Evolutionary conservation across 129 eudicot species (phyloP).

Genomic region (Saussurea involucrata): DNA sequence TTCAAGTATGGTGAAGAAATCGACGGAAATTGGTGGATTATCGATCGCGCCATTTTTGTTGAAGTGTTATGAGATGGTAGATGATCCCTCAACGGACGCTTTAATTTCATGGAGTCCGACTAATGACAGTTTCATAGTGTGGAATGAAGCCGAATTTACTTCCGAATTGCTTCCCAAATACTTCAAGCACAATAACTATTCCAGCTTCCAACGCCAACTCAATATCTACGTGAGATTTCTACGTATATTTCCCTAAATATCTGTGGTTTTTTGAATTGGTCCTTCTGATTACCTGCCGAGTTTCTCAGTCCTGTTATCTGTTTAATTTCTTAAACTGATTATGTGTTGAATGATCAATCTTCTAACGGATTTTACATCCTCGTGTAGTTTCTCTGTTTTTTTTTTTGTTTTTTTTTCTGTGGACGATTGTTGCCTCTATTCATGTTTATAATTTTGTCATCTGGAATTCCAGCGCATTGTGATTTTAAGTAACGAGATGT

Average conservation of each 20-base stretch:
- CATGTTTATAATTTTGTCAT: neutral
- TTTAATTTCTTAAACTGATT: neutral
- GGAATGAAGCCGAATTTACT: slow-evolving; percentile 55
- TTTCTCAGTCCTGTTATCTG: neutral
- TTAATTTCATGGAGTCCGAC: slow-evolving; percentile 69
- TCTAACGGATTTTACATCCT: neutral
- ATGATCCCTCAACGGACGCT: slow-evolving; percentile 53
- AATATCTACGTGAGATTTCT: slow-evolving; percentile 65
- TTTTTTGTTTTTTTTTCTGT: neutral
- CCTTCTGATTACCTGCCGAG: neutral
- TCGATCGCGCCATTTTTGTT: slow-evolving; percentile 66
- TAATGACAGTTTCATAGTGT: slow-evolving; percentile 60
- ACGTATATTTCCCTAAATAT: neutral
- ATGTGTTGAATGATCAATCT: neutral
- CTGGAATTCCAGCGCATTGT: neutral
- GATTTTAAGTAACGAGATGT: neutral
- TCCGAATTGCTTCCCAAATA: slow-evolving; percentile 74
- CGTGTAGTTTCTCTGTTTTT: neutral
- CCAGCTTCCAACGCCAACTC: slow-evolving; percentile 81
- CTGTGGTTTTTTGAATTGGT: neutral
- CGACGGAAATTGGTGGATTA: slow-evolving; percentile 40
- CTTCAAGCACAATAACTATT: slow-evolving; percentile 73
- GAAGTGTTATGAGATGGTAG: slow-evolving; percentile 91
- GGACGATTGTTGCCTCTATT: neutral
- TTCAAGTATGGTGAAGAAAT: slow-evolving; percentile 56